Percentiles rank a stretch among this genome's conserved stretches.
Evolutionary conservation across 345 rosid species (phyloP).

Genomic region (Heritiera fomes): DNA sequence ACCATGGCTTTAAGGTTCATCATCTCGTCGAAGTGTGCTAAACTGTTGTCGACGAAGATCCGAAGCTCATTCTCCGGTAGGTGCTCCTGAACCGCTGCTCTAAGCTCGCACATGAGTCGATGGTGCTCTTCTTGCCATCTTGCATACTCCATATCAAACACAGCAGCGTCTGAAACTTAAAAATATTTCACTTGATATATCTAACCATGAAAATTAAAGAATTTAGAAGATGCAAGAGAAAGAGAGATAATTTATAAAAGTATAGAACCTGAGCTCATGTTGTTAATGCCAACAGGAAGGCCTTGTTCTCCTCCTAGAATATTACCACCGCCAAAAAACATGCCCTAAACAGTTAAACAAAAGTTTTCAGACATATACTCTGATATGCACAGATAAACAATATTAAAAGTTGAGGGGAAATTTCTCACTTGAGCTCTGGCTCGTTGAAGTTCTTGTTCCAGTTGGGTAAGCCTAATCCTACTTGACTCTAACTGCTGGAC

Average conservation of each 20-base stretch:
- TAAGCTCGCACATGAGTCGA: constrained; percentile 72
- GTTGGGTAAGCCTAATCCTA: constrained; percentile 85
- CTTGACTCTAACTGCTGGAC: constrained; percentile 97
- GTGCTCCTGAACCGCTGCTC: constrained; percentile 90
- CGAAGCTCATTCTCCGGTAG: constrained; percentile 83
- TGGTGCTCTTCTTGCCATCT: constrained; percentile 95
- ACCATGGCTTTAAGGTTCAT: constrained; percentile 76
- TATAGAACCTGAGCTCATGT: constrained; percentile 62
- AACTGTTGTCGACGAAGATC: constrained; percentile 71
- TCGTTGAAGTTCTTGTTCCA: constrained; percentile 93
- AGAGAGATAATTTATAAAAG: neutral
- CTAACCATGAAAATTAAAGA: neutral
- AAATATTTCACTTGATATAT: neutral
- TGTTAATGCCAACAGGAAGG: constrained; percentile 52
- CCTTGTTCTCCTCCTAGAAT: constrained; percentile 69
- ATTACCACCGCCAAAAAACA: constrained; percentile 67
- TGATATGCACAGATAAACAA: neutral
- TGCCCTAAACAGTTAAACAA: constrained; percentile 51
- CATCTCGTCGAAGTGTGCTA: constrained; percentile 80
- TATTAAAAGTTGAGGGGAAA: neutral
- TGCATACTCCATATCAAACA: constrained; percentile 84
- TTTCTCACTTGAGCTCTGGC: constrained; percentile 76
- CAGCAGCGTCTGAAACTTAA: constrained; percentile 56
- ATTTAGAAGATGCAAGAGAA: neutral
- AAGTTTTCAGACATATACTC: constrained; percentile 7